phyloP scores from a whole-genome alignment of 1,284 basidiomycete species.

The Microbotryomycetes sp. region DNA sequence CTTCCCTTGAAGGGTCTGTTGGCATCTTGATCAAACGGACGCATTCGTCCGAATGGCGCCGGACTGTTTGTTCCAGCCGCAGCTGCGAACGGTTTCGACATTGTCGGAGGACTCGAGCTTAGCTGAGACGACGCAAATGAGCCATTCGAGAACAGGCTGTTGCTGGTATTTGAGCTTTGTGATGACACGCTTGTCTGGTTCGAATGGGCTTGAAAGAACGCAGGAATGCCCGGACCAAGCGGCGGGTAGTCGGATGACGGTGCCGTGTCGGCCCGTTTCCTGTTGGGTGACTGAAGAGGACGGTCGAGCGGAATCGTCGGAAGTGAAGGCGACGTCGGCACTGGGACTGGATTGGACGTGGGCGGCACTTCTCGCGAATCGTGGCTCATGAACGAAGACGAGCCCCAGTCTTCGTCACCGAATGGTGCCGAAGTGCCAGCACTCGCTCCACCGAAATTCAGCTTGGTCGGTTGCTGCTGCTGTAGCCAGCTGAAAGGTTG shows the following conservation, averaged over 20 bases:
- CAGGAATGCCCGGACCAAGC: constrained; percentile 10
- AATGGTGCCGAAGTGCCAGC: not conserved
- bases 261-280: constrained; percentile 24
- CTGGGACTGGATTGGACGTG: too few relatives aligned
- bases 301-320: not conserved
- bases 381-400: not conserved
- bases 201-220: constrained; percentile 1
- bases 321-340: constrained; percentile 7
- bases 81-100: not conserved
- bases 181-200: not conserved
- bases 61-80: not conserved
- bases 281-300: not conserved
- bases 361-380: not conserved
- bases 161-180: not conserved
- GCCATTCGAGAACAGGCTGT: not conserved
- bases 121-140: not conserved
- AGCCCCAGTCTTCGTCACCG: not conserved
- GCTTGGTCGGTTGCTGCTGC: not conserved
- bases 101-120: not conserved
- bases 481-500: constrained; percentile 7
- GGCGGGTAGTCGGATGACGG: constrained; percentile 19
- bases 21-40: not conserved
- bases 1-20: constrained; percentile 11
- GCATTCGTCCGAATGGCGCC: not conserved
- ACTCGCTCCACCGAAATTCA: not conserved